Conservation (phyloP, 495 filamentous ascomycete genomes). For the Melanomma pulvis-pyrius region DNA sequence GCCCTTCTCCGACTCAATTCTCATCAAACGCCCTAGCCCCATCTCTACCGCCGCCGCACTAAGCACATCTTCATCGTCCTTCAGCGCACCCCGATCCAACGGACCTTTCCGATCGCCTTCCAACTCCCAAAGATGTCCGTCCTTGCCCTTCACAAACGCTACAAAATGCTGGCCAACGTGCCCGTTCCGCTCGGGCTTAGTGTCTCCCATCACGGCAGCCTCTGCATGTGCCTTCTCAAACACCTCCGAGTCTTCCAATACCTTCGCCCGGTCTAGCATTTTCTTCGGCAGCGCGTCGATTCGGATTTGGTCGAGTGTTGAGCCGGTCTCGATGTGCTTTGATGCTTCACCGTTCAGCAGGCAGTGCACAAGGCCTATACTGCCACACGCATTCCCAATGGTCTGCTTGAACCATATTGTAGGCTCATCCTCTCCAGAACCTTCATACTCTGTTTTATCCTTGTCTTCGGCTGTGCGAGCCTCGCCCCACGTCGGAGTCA, state of each 20-base stretch:
- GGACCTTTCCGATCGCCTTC: conserved; percentile 41
- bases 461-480: conserved; percentile 24
- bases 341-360: conserved; percentile 62
- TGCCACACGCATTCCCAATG: conserved; percentile 83
- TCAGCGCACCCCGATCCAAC: conserved; percentile 33
- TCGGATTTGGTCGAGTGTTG: conserved; percentile 54
- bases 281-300: conserved; percentile 54
- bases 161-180: conserved; percentile 32
- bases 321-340: conserved; percentile 49
- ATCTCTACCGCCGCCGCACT: conserved; percentile 16
- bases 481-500: conserved; percentile 26
- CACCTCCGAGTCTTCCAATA: conserved; percentile 72
- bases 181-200: not conserved
- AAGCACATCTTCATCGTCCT: conserved; percentile 33
- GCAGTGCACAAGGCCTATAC: conserved; percentile 80
- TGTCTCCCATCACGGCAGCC: conserved; percentile 70
- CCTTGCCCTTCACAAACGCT: conserved; percentile 32
- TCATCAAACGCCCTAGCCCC: conserved; percentile 28
- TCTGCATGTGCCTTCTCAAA: conserved; percentile 73
- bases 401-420: conserved; percentile 92
- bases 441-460: conserved; percentile 48
- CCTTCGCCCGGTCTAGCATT: conserved; percentile 62
- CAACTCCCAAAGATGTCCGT: conserved; percentile 38
- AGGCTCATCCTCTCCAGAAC: conserved; percentile 57
- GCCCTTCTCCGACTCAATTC: conserved; percentile 27